Evolutionary conservation across 2,329 filamentous ascomycete genomes (phyloP).

Genomic region (Stylonectria norvegica): DNA sequence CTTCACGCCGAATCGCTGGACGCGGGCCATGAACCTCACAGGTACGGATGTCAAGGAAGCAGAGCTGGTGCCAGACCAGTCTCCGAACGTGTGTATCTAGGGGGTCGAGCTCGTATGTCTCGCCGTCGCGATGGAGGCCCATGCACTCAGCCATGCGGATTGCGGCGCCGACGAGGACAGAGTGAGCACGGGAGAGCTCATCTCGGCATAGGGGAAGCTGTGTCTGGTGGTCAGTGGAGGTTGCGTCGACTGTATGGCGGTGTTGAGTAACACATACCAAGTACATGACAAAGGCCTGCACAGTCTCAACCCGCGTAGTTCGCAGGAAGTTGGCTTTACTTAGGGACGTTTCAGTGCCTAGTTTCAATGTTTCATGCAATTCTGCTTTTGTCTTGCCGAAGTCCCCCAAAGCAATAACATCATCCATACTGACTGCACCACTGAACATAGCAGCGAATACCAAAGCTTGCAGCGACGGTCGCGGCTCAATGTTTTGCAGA

Average conservation of each 20-base stretch:
- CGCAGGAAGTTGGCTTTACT: slow-evolving; percentile 67
- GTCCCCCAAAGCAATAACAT: slow-evolving; percentile 47
- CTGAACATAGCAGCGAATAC: slow-evolving; percentile 69
- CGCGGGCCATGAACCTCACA: slow-evolving; percentile 71
- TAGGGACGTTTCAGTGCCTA: slow-evolving; percentile 65
- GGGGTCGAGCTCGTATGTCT: slow-evolving; percentile 61
- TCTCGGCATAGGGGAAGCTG: slow-evolving; percentile 70
- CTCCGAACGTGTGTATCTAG: slow-evolving; percentile 69
- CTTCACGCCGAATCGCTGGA: slow-evolving; percentile 67
- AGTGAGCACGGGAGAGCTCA: slow-evolving; percentile 71
- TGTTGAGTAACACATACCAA: slow-evolving; percentile 48
- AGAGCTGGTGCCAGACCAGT: slow-evolving; percentile 74
- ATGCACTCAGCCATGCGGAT: slow-evolving; percentile 75
- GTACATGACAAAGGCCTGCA: slow-evolving; percentile 76
- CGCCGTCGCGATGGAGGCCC: slow-evolving; percentile 70
- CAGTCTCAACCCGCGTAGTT: slow-evolving; percentile 64
- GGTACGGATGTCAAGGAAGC: slow-evolving; percentile 71
- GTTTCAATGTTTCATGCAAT: slow-evolving; percentile 60
- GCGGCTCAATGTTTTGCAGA: slow-evolving; percentile 56
- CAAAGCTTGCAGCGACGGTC: slow-evolving; percentile 62
- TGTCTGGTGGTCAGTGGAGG: slow-evolving; percentile 18
- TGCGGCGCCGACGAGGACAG: slow-evolving; percentile 66
- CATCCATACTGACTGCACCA: slow-evolving; percentile 63
- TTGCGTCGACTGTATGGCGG: not conserved
- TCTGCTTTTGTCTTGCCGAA: slow-evolving; percentile 53